Percentiles rank a stretch among this genome's conserved stretches.
Evolutionary conservation across 2,329 filamentous ascomycete genomes (phyloP).

Genomic region (Botrytis squamosa): DNA sequence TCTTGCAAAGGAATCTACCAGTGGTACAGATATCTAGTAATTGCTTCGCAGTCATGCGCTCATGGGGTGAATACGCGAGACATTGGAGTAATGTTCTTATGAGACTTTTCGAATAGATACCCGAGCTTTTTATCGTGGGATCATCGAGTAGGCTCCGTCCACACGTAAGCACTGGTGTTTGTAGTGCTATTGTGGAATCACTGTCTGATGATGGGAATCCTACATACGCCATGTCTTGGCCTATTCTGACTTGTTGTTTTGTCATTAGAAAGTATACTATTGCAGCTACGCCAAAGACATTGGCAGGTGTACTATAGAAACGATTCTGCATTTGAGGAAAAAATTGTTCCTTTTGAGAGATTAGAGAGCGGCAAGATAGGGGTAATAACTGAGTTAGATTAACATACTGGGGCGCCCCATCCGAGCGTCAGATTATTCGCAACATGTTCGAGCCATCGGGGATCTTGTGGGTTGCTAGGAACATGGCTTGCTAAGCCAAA

Average conservation of each 20-base stretch:
- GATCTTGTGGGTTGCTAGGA: background rate
- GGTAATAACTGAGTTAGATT: background rate
- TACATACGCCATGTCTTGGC: background rate
- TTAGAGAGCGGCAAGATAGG: background rate
- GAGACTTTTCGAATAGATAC: constrained; percentile 7
- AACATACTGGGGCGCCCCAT: background rate
- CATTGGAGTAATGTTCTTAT: background rate
- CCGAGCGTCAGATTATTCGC: background rate
- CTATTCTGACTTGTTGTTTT: background rate
- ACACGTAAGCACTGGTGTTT: background rate
- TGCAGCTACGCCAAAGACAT: constrained; percentile 7
- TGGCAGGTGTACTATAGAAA: constrained; percentile 6
- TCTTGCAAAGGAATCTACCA: background rate
- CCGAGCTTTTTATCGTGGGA: background rate
- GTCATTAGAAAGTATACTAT: constrained; percentile 2
- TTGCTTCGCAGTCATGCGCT: background rate
- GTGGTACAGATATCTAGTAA: background rate
- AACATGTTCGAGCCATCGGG: background rate
- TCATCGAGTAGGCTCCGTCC: background rate
- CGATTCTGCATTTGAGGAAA: constrained; percentile 5
- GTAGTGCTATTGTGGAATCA: background rate
- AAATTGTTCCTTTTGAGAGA: background rate
- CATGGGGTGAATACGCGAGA: background rate
- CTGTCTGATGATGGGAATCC: background rate
- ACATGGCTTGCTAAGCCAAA: background rate